Evolutionary conservation across 208 protist genomes (phyloP), one percentile per base, ranked within the genome.

Genomic region (Borovskyia barvae): DNA sequence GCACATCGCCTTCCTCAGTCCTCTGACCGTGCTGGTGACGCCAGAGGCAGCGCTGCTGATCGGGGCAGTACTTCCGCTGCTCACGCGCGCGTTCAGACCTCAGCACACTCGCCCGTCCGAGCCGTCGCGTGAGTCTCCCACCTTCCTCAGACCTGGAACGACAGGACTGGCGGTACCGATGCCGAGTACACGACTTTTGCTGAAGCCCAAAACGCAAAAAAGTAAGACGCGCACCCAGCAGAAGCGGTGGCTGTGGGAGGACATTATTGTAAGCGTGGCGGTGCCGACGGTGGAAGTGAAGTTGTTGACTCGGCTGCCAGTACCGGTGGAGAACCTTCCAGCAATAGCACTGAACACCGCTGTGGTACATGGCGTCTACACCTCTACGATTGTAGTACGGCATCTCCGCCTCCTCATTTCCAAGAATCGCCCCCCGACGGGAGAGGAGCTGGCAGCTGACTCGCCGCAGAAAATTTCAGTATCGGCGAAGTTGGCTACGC

Each of bases 221-320:
- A 94, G 88, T 53, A 72, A 66, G 9, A 76, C 48, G 4, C 82
- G 89, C 20, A 73, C 47, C 9, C 80, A 85, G 45, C 85, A 92
- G 72, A 92, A 90, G 66, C 82, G 74, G 9, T 95, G 89, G 89
- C 66, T 81, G 12, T 80, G 72, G 32, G 81, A 89, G 57, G 80
- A 82, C 42, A 71, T 64, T 41, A 83, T 95, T 37, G 30, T 77
- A n/a, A 91, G 81, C 39, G 59, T 82, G 3, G 40, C 75, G 15
- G 50, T 91, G 19, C 85, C 85, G 17, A 83, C 74, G 11, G 55
- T 91, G 5, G 82, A 92, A 75, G 47, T 82, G 33, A 90, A 89
- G 71, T 15, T 85, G 26, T 36, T 95, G 39, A 83, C 77, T 5
- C 56, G 50, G 17, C 62, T 90, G 45, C 66, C 76, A 0, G 52